Conservation (phyloP, 345 rosid species). For the Bruguiera parviflora region DNA sequence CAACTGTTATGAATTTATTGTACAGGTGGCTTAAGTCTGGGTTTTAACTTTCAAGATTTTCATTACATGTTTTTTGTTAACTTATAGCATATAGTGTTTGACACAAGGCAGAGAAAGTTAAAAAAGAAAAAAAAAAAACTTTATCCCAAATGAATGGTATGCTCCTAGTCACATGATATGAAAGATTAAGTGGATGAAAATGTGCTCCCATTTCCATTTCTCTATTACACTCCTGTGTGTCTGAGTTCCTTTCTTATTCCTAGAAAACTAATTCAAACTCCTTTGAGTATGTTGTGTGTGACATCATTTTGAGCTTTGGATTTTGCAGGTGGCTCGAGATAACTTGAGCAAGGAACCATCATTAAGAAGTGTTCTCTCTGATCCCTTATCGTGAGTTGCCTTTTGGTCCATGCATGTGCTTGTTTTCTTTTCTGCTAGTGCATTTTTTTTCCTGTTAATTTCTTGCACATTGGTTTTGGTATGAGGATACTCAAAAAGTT, state of each 20-base stretch:
- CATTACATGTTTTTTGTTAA: no score
- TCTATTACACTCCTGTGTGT: background rate
- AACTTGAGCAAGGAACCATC: constrained; percentile 73
- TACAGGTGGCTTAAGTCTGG: no score
- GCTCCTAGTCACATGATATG: background rate
- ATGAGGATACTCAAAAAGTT: background rate
- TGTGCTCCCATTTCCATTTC: background rate
- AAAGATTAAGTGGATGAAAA: background rate
- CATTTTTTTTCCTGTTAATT: background rate
- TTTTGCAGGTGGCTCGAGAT: constrained; percentile 58
- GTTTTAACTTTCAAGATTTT: no score
- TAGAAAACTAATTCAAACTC: constrained; percentile 8
- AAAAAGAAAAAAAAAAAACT: background rate
- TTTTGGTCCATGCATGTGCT: constrained; percentile 17
- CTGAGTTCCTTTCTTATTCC: background rate
- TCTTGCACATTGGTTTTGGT: background rate
- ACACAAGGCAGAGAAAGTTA: background rate
- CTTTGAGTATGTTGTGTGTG: constrained; percentile 28
- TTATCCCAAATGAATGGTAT: background rate
- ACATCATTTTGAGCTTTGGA: constrained; percentile 37
- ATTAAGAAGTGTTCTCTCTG: constrained; percentile 92
- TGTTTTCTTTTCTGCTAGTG: background rate
- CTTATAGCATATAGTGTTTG: no score
- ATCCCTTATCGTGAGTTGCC: constrained; percentile 85
- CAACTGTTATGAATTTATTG: no score